Evolutionary conservation across 345 rosid genomes (phyloP).

Genomic region (Camelina laxa): DNA sequence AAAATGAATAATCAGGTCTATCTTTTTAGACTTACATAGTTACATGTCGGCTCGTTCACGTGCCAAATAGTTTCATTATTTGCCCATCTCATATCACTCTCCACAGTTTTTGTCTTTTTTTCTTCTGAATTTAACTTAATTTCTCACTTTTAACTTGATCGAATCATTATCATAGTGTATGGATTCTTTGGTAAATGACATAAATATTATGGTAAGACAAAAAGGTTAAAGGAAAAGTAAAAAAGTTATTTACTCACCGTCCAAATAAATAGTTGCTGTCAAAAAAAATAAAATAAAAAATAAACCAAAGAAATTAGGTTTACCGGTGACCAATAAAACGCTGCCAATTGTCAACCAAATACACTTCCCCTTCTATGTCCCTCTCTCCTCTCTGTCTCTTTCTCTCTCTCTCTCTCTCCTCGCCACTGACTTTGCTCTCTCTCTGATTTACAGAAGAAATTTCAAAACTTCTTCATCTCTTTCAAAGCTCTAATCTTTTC

Average conservation of each 20-base stretch:
- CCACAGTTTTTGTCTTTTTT: not conserved
- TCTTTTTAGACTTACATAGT: no score
- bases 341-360: constrained; percentile 40
- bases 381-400: constrained; percentile 35
- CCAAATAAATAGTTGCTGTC: not conserved
- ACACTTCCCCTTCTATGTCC: constrained; percentile 31
- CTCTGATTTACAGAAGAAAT: constrained; percentile 24
- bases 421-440: constrained; percentile 45
- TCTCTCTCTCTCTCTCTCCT: constrained; percentile 24
- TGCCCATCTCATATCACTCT: not conserved
- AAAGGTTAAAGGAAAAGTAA: not conserved
- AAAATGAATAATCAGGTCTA: no score
- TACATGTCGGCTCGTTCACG: no score
- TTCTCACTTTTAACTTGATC: not conserved
- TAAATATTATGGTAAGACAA: no score
- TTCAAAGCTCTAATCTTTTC: constrained; percentile 30
- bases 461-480: constrained; percentile 28
- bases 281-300: not conserved
- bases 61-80: not conserved
- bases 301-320: constrained; percentile 4
- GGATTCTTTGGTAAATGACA: constrained; percentile 5
- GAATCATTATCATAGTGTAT: not conserved
- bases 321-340: not conserved
- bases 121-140: no score
- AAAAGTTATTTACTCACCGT: constrained; percentile 3